A percentile compares a stretch with the other conserved stretches of the same genome.
phyloP scores from a whole-genome alignment of 495 filamentous ascomycete species.

The Trichoderma erinaceum region DNA sequence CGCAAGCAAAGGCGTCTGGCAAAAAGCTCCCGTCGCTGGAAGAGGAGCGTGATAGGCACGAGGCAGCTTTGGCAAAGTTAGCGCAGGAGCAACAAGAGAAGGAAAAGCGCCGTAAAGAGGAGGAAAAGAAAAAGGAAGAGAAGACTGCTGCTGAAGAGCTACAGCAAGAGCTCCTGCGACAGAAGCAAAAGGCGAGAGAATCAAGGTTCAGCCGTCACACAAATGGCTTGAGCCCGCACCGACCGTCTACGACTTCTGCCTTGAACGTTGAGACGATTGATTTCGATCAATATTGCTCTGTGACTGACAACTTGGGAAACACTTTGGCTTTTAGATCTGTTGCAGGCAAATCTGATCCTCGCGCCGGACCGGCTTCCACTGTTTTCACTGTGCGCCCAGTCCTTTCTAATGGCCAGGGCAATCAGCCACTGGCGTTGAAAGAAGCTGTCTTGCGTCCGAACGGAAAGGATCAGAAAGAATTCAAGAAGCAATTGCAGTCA shows the following conservation, averaged over 20 bases:
- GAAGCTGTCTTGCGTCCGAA: constrained; percentile 51
- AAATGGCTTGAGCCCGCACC: constrained; percentile 17
- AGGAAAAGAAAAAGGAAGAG: constrained; percentile 68
- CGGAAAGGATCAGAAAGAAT: constrained; percentile 46
- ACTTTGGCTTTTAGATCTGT: constrained; percentile 57
- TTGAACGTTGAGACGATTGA: constrained; percentile 36
- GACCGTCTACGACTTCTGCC: constrained; percentile 25
- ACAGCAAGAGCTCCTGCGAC: constrained; percentile 65
- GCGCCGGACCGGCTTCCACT: constrained; percentile 49
- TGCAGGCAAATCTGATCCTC: constrained; percentile 53
- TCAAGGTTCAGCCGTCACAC: constrained; percentile 35
- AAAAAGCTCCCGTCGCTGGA: constrained; percentile 77
- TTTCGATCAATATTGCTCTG: constrained; percentile 64
- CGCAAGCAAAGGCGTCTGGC: constrained; percentile 62
- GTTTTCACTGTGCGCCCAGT: constrained; percentile 65
- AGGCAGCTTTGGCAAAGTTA: constrained; percentile 43
- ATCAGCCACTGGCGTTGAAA: constrained; percentile 65
- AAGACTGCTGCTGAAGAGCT: constrained; percentile 66
- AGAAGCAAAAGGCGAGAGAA: constrained; percentile 53
- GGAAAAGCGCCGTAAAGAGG: constrained; percentile 42
- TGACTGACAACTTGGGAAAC: constrained; percentile 53
- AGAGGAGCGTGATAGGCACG: constrained; percentile 72
- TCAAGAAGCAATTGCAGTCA: constrained; percentile 62
- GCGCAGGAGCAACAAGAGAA: constrained; percentile 45
- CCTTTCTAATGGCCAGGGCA: constrained; percentile 42